These are phyloP conservation scores for Eimeria praecox DNA, from an alignment of 169 alveolate genomes.

Conservation along the genomic window DNA sequence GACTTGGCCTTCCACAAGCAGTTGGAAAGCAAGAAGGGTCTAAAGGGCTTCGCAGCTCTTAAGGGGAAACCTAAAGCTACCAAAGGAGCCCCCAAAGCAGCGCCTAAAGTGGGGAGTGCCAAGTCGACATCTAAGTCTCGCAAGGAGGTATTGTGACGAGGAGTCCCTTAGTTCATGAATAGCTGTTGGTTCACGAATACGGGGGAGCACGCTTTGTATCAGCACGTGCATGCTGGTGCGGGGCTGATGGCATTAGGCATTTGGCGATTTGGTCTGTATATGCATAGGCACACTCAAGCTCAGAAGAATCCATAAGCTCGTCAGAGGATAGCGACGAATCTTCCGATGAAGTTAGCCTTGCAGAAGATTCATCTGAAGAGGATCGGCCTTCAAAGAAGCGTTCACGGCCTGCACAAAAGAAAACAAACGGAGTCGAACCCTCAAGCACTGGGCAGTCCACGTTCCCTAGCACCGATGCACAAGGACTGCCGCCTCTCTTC, in stretches of 20 bases:
- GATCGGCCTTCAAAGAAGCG: constrained; percentile 49
- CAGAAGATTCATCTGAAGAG: constrained; percentile 59
- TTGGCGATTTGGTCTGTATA: not conserved
- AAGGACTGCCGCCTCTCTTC: not conserved
- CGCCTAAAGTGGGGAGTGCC: constrained; percentile 72
- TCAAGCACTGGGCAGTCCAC: not conserved
- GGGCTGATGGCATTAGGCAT: not conserved
- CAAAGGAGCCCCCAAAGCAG: constrained; percentile 51
- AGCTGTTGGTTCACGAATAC: not conserved
- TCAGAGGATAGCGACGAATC: constrained; percentile 47
- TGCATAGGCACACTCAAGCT: constrained; percentile 50
- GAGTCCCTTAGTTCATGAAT: not conserved
- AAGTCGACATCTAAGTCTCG: constrained; percentile 67
- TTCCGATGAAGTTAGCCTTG: constrained; percentile 28
- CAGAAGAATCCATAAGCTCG: constrained; percentile 56
- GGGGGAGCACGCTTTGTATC: not conserved
- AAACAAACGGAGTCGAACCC: constrained; percentile 37
- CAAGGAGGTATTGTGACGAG: constrained; percentile 15
- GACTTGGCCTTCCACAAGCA: constrained; percentile 62
- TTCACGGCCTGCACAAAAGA: not conserved
- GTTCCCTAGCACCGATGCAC: not conserved
- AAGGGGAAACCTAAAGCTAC: constrained; percentile 54
- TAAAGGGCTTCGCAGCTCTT: constrained; percentile 60
- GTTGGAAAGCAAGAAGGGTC: constrained; percentile 53
- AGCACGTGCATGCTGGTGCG: not conserved